These are phyloP conservation scores for Cucurbita moschata DNA, from an alignment of 306 rosid genomes.

Conservation along the genomic window DNA sequence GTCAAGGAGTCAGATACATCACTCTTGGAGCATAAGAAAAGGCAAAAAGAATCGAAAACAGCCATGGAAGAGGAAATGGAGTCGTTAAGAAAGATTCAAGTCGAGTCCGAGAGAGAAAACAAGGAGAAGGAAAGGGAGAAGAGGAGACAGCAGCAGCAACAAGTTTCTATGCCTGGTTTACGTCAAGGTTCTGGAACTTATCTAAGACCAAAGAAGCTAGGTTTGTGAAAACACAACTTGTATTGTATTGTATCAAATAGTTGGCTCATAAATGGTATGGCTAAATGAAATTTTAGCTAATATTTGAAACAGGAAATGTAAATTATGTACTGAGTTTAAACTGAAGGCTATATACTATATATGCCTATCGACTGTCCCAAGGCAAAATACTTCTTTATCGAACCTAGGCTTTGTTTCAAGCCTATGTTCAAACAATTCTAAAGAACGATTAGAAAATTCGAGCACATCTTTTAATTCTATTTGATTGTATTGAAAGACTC, in stretches of 20 bases:
- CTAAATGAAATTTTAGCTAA: neutral
- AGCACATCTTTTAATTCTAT: no score
- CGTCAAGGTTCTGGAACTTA: slow-evolving; percentile 67
- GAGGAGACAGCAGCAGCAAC: slow-evolving; percentile 60
- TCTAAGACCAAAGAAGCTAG: slow-evolving; percentile 70
- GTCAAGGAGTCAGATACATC: slow-evolving; percentile 96
- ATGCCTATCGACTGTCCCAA: neutral
- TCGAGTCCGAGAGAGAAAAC: slow-evolving; percentile 39
- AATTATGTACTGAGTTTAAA: neutral
- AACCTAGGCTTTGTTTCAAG: neutral
- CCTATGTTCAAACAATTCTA: no score
- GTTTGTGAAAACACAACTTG: slow-evolving; percentile 26
- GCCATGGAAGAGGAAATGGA: slow-evolving; percentile 99
- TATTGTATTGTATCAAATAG: neutral
- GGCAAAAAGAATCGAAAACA: slow-evolving; percentile 75
- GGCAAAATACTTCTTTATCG: neutral
- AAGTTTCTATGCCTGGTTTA: slow-evolving; percentile 61
- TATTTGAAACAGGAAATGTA: neutral
- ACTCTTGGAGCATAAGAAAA: slow-evolving; percentile 75
- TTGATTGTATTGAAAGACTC: no score
- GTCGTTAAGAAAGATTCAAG: slow-evolving; percentile 65
- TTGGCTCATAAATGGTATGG: neutral
- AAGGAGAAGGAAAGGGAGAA: slow-evolving; percentile 46
- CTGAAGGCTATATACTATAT: neutral
- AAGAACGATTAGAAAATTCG: no score